Base-by-base conservation (phyloP, 1,139 yeast species). In the Yamadazyma sp. region DNA sequence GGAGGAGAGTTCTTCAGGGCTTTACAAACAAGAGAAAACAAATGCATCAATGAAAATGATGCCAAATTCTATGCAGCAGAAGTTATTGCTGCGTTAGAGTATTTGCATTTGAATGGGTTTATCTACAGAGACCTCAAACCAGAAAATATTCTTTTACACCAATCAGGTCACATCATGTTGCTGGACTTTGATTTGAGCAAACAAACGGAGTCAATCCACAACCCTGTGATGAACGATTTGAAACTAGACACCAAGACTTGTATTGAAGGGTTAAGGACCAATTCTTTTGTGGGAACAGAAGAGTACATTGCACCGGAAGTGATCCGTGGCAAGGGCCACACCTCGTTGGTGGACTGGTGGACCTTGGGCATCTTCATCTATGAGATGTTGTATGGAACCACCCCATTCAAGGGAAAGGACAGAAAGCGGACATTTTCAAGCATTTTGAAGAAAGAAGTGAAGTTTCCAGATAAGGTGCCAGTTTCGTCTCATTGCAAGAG, bases 301-400 rank as follows among this genome's bases (percentile, higher is more conserved):
- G 98, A 92, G 59, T 92, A 92, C 58, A 89, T 92, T 54, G 98
- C 98, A 0, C 98, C 98, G 0, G 98, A 92, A 58, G 98, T 92
- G 8, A 92, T 92, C 43, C 73, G 95, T 55, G 98, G 98, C 2
- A 87, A 91, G 50, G 98, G 98, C 1, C 98, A 92, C 56, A 92
- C 98, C 1, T 85, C 92, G 17, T 96, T 98, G 0, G 98, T 92
- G 14, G 98, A 92, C 62, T 92, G 98, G 98, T 92, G 98, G 98
- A 92, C 98, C 0, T 69, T 92, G 46, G 98, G 98, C 2, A 89
- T 92, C 27, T 75, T 92, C 53, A 71, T 89, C 18, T 92, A 81
- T 59, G 98, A 92, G 58, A 92, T 92, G 98, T 68, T 92, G 30
- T 89, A 81, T 60, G 98, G 98, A 1, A 86, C 89, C 8, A 92